These are phyloP conservation scores for Candida golubevii DNA, from an alignment of 805 yeast species.

Conservation along the genomic window DNA sequence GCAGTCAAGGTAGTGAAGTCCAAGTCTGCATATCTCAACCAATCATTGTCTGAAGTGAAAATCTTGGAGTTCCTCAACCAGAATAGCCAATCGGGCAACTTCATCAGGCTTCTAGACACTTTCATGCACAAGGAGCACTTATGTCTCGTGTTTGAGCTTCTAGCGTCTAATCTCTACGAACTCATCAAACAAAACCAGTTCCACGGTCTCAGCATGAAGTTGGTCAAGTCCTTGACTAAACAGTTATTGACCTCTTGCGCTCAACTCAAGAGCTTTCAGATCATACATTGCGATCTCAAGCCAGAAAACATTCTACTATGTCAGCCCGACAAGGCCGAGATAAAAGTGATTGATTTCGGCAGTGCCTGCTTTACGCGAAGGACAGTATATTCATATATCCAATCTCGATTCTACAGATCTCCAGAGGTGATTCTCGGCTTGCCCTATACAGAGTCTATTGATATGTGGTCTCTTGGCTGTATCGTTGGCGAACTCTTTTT, in stretches of 20 bases:
- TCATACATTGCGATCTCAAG: constrained; percentile 94
- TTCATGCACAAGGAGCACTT: constrained; percentile 90
- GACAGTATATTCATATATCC: constrained; percentile 86
- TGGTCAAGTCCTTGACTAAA: constrained; percentile 71
- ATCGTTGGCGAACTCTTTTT: constrained; percentile 85
- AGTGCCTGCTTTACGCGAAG: constrained; percentile 91
- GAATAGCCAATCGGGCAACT: constrained; percentile 63
- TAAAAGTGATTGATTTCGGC: constrained; percentile 94
- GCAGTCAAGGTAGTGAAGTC: constrained; percentile 95
- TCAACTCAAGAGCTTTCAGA: constrained; percentile 72
- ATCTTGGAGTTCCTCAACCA: constrained; percentile 77
- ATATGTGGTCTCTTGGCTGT: constrained; percentile 97
- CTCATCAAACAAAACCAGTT: constrained; percentile 89
- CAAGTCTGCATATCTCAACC: constrained; percentile 85
- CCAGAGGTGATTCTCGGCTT: constrained; percentile 92
- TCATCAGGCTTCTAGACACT: constrained; percentile 76
- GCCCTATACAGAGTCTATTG: constrained; percentile 89
- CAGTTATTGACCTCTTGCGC: constrained; percentile 81
- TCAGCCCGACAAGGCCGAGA: constrained; percentile 74
- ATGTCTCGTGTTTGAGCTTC: constrained; percentile 86
- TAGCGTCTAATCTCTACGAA: constrained; percentile 86
- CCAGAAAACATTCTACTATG: constrained; percentile 90
- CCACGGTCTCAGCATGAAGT: constrained; percentile 77
- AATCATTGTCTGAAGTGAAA: constrained; percentile 85
- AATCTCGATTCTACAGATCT: constrained; percentile 87